phyloP scores from a whole-genome alignment of 1,284 basidiomycete species.

The Cutaneotrichosporon sp. region DNA sequence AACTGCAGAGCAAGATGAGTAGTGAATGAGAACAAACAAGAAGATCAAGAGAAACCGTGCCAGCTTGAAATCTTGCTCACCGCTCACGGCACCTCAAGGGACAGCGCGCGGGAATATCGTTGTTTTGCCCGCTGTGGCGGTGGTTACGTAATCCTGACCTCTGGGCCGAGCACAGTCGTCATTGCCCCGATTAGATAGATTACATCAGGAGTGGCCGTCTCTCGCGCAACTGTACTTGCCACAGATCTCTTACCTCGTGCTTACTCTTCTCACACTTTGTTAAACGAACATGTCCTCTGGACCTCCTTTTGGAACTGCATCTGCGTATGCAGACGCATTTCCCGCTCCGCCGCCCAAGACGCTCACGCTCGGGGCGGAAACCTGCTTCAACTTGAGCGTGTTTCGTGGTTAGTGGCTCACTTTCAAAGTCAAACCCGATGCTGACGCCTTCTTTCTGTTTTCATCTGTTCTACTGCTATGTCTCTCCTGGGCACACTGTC shows the following conservation, averaged over 20 bases:
- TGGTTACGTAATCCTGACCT: background rate
- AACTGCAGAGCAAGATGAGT: background rate
- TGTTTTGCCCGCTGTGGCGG: background rate
- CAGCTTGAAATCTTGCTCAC: too few relatives aligned
- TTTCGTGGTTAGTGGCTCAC: constrained; percentile 75
- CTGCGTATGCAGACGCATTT: constrained; percentile 47
- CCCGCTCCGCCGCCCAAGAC: constrained; percentile 39
- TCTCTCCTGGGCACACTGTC: too few relatives aligned
- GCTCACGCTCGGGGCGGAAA: constrained; percentile 42
- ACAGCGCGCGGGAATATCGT: background rate
- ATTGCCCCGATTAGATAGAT: constrained; percentile 2
- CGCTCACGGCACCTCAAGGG: background rate
- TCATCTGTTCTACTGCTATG: too few relatives aligned
- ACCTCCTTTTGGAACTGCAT: constrained; percentile 44
- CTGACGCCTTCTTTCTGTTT: background rate
- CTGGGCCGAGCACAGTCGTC: background rate
- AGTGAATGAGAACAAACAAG: too few relatives aligned
- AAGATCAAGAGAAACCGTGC: too few relatives aligned
- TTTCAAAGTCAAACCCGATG: too few relatives aligned
- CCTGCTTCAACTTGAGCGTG: constrained; percentile 70
- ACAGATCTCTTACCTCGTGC: background rate
- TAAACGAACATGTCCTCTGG: constrained; percentile 21
- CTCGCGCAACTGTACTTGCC: too few relatives aligned
- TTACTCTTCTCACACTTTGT: background rate
- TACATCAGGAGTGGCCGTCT: too few relatives aligned